These are phyloP conservation scores for Zymoseptoria ardabiliae DNA, from an alignment of 2,329 filamentous ascomycete genomes.

Conservation along the genomic window DNA sequence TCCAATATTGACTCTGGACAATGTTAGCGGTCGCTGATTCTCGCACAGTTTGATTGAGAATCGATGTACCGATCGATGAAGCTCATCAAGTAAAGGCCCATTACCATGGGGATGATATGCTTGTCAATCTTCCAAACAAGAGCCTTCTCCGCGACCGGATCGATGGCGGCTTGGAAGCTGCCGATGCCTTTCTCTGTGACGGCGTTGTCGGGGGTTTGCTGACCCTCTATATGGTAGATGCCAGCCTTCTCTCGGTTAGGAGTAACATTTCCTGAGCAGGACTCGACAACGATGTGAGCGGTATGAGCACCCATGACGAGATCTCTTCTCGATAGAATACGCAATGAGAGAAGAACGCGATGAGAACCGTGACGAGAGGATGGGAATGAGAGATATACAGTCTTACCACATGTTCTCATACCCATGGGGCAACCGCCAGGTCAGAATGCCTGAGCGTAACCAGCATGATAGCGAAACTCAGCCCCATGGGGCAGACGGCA, in stretches of 20 bases:
- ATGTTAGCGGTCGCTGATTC: neutral
- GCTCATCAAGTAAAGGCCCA: constrained; percentile 63
- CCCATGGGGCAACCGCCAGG: too few relatives aligned
- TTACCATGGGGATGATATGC: constrained; percentile 57
- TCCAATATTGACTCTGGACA: constrained; percentile 24
- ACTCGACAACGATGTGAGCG: neutral
- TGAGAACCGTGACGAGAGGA: neutral
- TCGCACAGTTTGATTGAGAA: neutral
- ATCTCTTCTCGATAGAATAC: neutral
- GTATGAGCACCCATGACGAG: neutral
- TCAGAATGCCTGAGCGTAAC: too few relatives aligned
- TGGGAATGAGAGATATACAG: neutral
- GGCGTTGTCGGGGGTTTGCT: neutral
- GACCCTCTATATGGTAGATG: neutral
- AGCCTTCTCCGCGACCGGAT: constrained; percentile 42
- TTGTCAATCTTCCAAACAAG: constrained; percentile 58
- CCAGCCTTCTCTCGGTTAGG: constrained; percentile 1
- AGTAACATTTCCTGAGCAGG: constrained; percentile 4
- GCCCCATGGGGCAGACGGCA: too few relatives aligned
- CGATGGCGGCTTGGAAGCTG: constrained; percentile 18
- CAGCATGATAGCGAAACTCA: too few relatives aligned
- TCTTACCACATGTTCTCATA: neutral
- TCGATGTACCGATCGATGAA: constrained; percentile 59
- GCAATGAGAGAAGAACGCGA: neutral
- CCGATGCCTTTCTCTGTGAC: neutral